Percentiles rank a stretch among this genome's conserved stretches.
phyloP scores from a whole-genome alignment of 768 basidiomycete species.

The Cystofilobasidium macerans region DNA sequence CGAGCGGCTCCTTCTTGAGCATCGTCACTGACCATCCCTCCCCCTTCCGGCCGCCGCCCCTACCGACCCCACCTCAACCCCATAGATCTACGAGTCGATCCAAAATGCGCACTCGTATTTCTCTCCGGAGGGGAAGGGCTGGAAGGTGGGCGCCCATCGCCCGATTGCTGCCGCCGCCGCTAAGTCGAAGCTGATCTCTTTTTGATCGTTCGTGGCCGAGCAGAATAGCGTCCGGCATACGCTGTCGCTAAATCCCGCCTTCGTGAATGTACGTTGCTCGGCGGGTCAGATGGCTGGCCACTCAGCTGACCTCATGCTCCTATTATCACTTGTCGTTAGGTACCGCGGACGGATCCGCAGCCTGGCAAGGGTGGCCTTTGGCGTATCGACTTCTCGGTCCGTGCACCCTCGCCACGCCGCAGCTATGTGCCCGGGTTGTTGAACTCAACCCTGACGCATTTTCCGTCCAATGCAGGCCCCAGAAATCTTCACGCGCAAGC shows the following conservation, averaged over 20 bases:
- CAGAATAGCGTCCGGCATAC: constrained; percentile 18
- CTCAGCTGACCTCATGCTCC: not conserved
- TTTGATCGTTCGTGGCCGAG: not conserved
- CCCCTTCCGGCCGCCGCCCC: not conserved
- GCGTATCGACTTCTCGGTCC: constrained; percentile 4
- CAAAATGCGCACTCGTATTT: not conserved
- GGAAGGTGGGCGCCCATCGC: constrained; percentile 1
- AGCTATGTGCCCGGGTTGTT: no score
- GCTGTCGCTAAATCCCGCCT: constrained; percentile 10
- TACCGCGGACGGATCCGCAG: not conserved
- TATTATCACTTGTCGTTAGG: not conserved
- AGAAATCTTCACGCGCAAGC: constrained; percentile 13
- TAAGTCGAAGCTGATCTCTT: no score
- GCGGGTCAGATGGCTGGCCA: not conserved
- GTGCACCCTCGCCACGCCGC: not conserved
- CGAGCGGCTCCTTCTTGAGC: not conserved
- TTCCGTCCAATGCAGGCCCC: not conserved
- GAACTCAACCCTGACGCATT: no score
- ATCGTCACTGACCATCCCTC: not conserved
- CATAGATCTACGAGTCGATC: constrained; percentile 17
- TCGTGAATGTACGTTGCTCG: constrained; percentile 3
- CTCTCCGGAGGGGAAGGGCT: not conserved
- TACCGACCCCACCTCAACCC: not conserved
- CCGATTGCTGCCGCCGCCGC: no score
- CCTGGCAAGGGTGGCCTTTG: constrained; percentile 12